Conservation (phyloP, 768 basidiomycete species). For the Porpolomopsis calyptriformis region DNA sequence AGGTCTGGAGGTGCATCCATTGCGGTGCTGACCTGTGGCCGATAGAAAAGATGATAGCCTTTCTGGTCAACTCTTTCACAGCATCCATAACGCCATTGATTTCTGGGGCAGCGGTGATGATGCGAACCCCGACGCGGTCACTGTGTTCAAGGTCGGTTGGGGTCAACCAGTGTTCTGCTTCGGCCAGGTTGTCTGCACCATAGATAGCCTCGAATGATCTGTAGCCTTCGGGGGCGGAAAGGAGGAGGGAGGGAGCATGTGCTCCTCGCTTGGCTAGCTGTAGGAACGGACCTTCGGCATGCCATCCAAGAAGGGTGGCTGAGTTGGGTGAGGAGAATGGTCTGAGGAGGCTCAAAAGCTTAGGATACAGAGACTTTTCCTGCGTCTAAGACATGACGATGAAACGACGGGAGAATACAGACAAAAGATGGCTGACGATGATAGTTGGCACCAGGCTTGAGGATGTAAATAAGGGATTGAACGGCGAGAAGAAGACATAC, state of each 20-base stretch:
- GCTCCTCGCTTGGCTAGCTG: conserved; percentile 76
- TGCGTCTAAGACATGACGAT: conserved; percentile 46
- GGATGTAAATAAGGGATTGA: conserved; percentile 11
- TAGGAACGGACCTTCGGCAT: conserved; percentile 85
- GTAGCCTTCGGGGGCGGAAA: conserved; percentile 52
- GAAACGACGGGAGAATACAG: conserved; percentile 1
- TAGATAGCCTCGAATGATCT: conserved; percentile 67
- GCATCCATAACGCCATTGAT: conserved; percentile 71
- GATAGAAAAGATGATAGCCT: conserved; percentile 73
- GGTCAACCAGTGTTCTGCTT: conserved; percentile 59
- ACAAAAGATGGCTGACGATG: conserved; percentile 39
- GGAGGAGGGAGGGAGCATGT: conserved; percentile 59
- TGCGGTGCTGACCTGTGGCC: conserved; percentile 61
- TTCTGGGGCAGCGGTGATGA: conserved; percentile 84
- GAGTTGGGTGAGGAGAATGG: conserved; percentile 55
- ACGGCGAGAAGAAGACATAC: conserved; percentile 31
- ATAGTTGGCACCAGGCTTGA: conserved; percentile 52
- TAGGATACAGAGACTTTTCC: conserved; percentile 63
- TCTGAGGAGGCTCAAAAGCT: conserved; percentile 53
- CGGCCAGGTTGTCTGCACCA: conserved; percentile 50
- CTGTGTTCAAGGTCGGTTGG: conserved; percentile 18
- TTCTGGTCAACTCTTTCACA: conserved; percentile 44
- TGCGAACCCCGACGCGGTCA: conserved; percentile 63
- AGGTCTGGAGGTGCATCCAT: conserved; percentile 2
- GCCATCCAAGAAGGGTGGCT: conserved; percentile 79